phyloP scores from a whole-genome alignment of 2,329 filamentous ascomycete species.

The Arachnopeziza araneosa region DNA sequence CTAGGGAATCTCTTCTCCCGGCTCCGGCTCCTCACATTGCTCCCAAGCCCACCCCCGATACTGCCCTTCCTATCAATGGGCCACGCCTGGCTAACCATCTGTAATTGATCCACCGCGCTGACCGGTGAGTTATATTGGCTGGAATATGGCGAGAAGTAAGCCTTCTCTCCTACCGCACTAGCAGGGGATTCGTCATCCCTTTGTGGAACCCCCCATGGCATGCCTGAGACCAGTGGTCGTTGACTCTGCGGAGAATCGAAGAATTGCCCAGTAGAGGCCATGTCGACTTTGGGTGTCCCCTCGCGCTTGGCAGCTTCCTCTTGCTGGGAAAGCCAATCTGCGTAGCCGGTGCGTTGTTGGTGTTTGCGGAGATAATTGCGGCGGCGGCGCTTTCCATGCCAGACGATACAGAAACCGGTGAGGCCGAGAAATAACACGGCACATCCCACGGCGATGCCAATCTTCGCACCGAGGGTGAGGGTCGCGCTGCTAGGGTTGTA shows the following conservation, averaged over 20 bases:
- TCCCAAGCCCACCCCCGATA: not conserved
- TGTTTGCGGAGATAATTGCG: slow-evolving; percentile 43
- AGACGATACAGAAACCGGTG: slow-evolving; percentile 48
- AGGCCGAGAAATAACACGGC: slow-evolving; percentile 43
- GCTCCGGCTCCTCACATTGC: slow-evolving; percentile 5
- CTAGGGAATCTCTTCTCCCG: slow-evolving; percentile 4
- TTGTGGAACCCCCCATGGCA: slow-evolving; percentile 42
- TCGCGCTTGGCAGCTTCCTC: not conserved
- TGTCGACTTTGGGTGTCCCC: slow-evolving; percentile 29
- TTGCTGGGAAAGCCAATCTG: slow-evolving; percentile 14
- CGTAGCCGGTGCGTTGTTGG: slow-evolving; percentile 21
- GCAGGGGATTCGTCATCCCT: slow-evolving; percentile 20
- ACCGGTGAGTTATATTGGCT: slow-evolving; percentile 56
- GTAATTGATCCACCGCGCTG: slow-evolving; percentile 14
- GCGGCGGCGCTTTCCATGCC: slow-evolving; percentile 50
- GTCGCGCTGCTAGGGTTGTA: slow-evolving; percentile 31
- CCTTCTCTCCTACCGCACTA: slow-evolving; percentile 34
- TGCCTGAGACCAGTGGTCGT: slow-evolving; percentile 37
- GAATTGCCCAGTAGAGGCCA: slow-evolving; percentile 10
- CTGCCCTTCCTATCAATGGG: slow-evolving; percentile 18
- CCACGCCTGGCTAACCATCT: slow-evolving; percentile 14
- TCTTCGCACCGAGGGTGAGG: slow-evolving; percentile 48
- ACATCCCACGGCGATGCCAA: slow-evolving; percentile 51
- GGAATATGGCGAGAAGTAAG: slow-evolving; percentile 54
- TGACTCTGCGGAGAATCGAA: slow-evolving; percentile 50